Base-by-base conservation (phyloP, 495 filamentous ascomycete species). In the Trichodelitschia bisporula region DNA sequence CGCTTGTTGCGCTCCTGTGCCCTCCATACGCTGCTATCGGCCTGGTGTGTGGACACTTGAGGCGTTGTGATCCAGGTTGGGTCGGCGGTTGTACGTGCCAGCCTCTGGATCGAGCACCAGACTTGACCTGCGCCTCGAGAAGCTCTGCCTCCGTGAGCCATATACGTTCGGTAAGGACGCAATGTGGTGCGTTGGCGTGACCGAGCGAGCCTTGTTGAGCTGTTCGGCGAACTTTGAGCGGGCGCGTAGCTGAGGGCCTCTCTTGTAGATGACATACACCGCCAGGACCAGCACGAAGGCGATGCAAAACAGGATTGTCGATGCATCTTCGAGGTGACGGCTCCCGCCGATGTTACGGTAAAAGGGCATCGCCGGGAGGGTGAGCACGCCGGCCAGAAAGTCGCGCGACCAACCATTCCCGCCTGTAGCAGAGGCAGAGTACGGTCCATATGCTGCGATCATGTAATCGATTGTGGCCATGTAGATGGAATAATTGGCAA, bases 391-490 rank as follows among this genome's bases (percentile, higher is more conserved):
- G 32, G 78, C 78, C 8, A 89, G 53, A 53, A 89, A 76, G 46
- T 89, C 78, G 38, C 78, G 62, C 29, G 77, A 56, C 62, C 61
- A 74, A 35, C 68, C 71, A 40, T 77, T 77, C 26, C 71, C 71
- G 13, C 76, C 76, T 1, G 76, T 80, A 0, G 76, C 76, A 1
- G 74, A 79, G 3, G 76, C 72, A 16, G 72, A 68, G 46, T 78
- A 80, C 0, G 69, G 70, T 0, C 75, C 76, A 44, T 83, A 80
- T 1, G 71, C 63, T 25, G 63, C 67, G n/a, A 80, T 65, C 75
- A 79, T 80, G 51, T 83, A 83, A 39, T 83, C 75, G 34, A 80
- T 75, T 0, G 76, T 78, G 0, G 71, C 72, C 72, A 78, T 77
- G 49, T 77, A 77, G 37, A 77, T 77, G 15, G 40, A 24, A 41